Base-by-base conservation (phyloP, 2,329 filamentous ascomycete species). In the Corynespora cassiicola region DNA sequence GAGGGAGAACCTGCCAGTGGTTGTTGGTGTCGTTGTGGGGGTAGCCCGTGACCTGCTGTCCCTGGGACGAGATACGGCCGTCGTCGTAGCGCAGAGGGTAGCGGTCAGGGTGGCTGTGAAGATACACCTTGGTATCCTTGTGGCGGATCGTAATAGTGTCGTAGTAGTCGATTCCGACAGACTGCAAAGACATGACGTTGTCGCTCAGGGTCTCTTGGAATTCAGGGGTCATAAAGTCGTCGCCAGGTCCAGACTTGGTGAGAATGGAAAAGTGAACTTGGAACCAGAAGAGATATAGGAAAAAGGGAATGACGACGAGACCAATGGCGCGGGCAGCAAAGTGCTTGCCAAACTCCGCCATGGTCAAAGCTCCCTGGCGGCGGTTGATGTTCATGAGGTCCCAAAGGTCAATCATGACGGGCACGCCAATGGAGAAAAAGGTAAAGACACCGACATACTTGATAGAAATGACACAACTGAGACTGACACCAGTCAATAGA, bases 201-300 rank as follows among this genome's bases (percentile, higher is more conserved):
- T 99, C 92, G 62, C 87, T 90, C 50, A 99, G 77, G 2, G 94
- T 97, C 74, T 96, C 91, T 74, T 99, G 94, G 76, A 99, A 99
- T 63, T 94, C 90, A 2, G 94, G 94, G 4, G 87, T 90, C 94
- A 99, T 99, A 74, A 99, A 99, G 63, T 97, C 92, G 65, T 99
- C 94, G 36, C 94, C 94, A 28, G 94, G 92, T 22, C 94, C 94
- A 35, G 94, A 97, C 44, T 86, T 81, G 52, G 75, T 86, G 47
- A 99, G 79, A 58, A 99, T 89, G 28, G 89, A 80, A 69, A 99
- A 99, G 74, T 99, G 94, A 19, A 99, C 91, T 78, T 99, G 94
- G 85, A 99, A 99, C 94, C 94, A 99, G 79, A 99, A 97, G 30
- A 99, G 82, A 72, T 99, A 99, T 73, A 99, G 95, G 62, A 97